Evolutionary conservation across 805 yeast genomes (phyloP).

Genomic region (Allodekkera sacchari): DNA sequence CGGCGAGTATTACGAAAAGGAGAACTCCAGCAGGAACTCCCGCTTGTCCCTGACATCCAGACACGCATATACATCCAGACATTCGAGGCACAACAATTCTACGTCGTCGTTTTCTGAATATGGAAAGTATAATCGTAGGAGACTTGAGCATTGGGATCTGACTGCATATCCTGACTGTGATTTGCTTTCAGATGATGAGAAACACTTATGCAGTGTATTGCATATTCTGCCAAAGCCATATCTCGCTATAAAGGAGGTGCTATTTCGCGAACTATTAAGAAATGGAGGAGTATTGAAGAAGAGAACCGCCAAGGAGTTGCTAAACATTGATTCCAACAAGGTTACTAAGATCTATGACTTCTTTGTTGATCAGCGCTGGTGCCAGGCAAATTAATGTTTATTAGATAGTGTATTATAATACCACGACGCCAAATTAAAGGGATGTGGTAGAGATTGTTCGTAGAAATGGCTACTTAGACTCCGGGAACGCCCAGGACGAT

Average conservation of each 20-base stretch:
- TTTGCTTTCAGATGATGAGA: conserved; percentile 80
- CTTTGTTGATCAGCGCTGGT: conserved; percentile 90
- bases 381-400: conserved; percentile 22
- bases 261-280: conserved; percentile 79
- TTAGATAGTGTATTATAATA: no score
- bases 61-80: conserved; percentile 19
- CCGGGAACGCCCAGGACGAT: no score
- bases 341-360: conserved; percentile 87
- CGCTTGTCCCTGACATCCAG: conserved; percentile 11
- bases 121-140: conserved; percentile 21
- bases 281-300: conserved; percentile 79
- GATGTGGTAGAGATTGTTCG: no score
- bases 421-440: no score
- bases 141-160: conserved; percentile 53
- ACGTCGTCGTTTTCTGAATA: no score
- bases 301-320: conserved; percentile 74
- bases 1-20: conserved; percentile 83
- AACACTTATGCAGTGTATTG: conserved; percentile 71
- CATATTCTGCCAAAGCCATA: conserved; percentile 91
- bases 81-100: conserved; percentile 19
- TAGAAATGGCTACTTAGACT: no score
- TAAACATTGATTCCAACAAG: conserved; percentile 79
- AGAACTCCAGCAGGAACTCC: conserved; percentile 57
- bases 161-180: conserved; percentile 77
- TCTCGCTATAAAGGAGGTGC: conserved; percentile 80